These are phyloP conservation scores for Glutinoglossum americanum DNA, from an alignment of 495 filamentous ascomycete species.

Conservation along the genomic window DNA sequence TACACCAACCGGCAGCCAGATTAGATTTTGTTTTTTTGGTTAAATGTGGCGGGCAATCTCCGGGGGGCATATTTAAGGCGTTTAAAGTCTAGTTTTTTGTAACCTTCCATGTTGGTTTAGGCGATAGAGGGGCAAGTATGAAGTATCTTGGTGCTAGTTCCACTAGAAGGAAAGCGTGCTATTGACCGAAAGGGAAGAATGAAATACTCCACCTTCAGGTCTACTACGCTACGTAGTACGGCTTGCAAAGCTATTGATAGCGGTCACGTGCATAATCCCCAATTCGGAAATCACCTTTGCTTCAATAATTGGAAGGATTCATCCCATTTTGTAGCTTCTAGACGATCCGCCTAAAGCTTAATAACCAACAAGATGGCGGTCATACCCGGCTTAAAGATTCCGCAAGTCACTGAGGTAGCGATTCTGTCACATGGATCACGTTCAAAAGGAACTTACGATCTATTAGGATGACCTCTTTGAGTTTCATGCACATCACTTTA, in stretches of 20 bases:
- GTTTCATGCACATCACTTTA: slow-evolving; percentile 3
- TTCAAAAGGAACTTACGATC: not conserved
- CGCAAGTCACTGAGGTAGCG: not conserved
- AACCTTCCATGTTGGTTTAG: not conserved
- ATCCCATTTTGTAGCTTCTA: not conserved
- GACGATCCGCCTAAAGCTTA: not conserved
- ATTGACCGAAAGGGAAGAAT: too few species aligned
- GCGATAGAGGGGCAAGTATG: not conserved
- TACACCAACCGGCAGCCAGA: not conserved
- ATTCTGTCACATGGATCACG: not conserved
- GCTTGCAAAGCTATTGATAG: not conserved
- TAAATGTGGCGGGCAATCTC: not conserved
- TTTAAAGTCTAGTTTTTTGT: not conserved
- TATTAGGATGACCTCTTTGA: not conserved
- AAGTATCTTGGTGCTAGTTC: too few species aligned
- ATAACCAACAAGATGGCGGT: not conserved
- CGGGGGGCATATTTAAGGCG: not conserved
- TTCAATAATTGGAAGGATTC: too few species aligned
- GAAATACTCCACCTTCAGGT: too few species aligned
- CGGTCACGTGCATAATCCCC: not conserved
- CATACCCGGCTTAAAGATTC: not conserved
- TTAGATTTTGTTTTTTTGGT: not conserved
- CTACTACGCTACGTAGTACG: too few species aligned
- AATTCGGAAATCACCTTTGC: not conserved
- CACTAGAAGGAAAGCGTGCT: too few species aligned